phyloP scores from a whole-genome alignment of 805 yeast genomes.

The Schizosaccharomyces cryophilus region DNA sequence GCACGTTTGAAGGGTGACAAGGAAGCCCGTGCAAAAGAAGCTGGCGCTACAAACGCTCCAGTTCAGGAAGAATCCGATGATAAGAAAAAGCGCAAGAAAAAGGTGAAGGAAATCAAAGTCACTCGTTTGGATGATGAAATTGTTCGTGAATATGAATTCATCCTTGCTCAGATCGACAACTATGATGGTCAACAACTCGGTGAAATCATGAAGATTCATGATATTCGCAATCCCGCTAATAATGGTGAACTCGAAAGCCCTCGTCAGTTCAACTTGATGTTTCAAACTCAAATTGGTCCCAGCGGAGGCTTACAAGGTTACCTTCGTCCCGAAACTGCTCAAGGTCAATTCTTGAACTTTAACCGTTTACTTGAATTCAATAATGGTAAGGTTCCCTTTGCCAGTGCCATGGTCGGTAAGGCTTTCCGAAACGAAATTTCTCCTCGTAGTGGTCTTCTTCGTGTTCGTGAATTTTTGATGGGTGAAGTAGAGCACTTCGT shows the following conservation, averaged over 20 bases:
- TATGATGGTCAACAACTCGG: slow-evolving; percentile 83
- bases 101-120: slow-evolving; percentile 83
- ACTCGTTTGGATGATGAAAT: slow-evolving; percentile 54
- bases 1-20: slow-evolving; percentile 89
- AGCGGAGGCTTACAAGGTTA: slow-evolving; percentile 89
- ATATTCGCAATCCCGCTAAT: slow-evolving; percentile 79
- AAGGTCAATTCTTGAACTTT: slow-evolving; percentile 94
- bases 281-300: slow-evolving; percentile 97
- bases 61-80: slow-evolving; percentile 34
- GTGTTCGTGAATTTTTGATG: slow-evolving; percentile 97
- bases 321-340: slow-evolving; percentile 97
- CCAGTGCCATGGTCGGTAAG: slow-evolving; percentile 97
- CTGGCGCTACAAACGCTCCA: slow-evolving; percentile 9
- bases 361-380: slow-evolving; percentile 79
- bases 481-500: slow-evolving; percentile 98
- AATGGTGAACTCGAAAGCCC: slow-evolving; percentile 73
- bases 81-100: slow-evolving; percentile 83
- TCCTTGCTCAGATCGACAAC: slow-evolving; percentile 78
- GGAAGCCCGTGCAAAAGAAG: slow-evolving; percentile 69
- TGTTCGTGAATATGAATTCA: slow-evolving; percentile 57
- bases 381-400: slow-evolving; percentile 94
- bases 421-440: slow-evolving; percentile 97
- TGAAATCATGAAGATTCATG: slow-evolving; percentile 54
- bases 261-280: slow-evolving; percentile 89
- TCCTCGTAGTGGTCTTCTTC: slow-evolving; percentile 88